Conservation (phyloP, 192 early-diverging fungal species). For the Geosiphon pyriformis region DNA sequence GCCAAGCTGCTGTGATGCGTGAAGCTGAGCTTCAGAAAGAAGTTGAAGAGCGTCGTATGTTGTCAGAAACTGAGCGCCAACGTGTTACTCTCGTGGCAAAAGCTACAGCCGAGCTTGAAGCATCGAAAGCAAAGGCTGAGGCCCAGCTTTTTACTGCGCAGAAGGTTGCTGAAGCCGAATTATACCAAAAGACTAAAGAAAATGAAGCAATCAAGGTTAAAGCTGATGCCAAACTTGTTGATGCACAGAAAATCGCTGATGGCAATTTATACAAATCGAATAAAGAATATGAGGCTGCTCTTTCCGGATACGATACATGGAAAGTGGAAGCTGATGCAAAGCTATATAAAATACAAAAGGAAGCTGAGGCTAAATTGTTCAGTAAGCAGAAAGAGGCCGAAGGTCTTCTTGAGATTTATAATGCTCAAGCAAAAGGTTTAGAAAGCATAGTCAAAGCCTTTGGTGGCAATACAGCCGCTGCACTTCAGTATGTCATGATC, state of each 20-base stretch:
- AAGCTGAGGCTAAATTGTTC: slow-evolving; percentile 30
- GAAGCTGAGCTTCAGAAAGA: slow-evolving; percentile 42
- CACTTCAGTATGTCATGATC: slow-evolving; percentile 49
- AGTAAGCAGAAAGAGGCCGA: slow-evolving; percentile 42
- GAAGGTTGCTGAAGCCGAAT: slow-evolving; percentile 28
- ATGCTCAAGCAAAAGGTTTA: slow-evolving; percentile 45
- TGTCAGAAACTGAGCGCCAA: slow-evolving; percentile 36
- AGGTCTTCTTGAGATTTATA: slow-evolving; percentile 30
- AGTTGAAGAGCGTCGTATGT: slow-evolving; percentile 36
- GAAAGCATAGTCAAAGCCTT: slow-evolving; percentile 27
- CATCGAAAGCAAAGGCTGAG: slow-evolving; percentile 34
- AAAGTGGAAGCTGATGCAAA: slow-evolving; percentile 35
- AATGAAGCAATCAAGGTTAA: slow-evolving; percentile 35
- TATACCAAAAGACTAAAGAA: slow-evolving; percentile 32
- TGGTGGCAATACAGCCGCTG: slow-evolving; percentile 26
- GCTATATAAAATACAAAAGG: slow-evolving; percentile 15
- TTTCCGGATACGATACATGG: slow-evolving; percentile 40
- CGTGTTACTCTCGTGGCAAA: slow-evolving; percentile 41
- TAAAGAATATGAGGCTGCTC: slow-evolving; percentile 48
- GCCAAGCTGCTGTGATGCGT: slow-evolving; percentile 33
- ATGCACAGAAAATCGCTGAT: slow-evolving; percentile 12
- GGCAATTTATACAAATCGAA: slow-evolving; percentile 30
- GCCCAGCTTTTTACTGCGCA: slow-evolving; percentile 37
- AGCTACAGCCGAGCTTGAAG: slow-evolving; percentile 43
- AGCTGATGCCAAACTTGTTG: slow-evolving; percentile 33